Evolutionary conservation across 164 flowering plant species (phyloP).

Genomic region (Tetrastigma voinierianum): DNA sequence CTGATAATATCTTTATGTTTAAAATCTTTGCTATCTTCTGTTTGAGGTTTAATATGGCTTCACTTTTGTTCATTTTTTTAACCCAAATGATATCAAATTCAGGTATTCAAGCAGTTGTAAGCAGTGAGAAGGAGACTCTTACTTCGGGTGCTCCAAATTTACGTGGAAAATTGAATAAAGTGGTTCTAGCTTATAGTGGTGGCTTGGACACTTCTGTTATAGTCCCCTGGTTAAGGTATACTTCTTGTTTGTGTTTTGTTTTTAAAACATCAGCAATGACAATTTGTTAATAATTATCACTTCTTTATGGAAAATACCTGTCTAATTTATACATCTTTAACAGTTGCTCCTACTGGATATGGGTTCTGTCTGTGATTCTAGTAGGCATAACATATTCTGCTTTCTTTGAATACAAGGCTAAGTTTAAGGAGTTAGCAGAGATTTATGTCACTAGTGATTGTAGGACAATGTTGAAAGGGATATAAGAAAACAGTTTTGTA

Average conservation of each 20-base stretch:
- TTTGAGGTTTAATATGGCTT: not conserved
- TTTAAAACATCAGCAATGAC: not conserved
- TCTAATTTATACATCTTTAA: not conserved
- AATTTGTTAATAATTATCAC: not conserved
- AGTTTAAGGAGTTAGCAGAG: too few species aligned
- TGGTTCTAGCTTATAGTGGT: slow-evolving; percentile 94
- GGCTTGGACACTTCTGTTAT: slow-evolving; percentile 97
- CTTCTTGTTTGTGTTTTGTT: not conserved
- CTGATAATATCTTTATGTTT: not conserved
- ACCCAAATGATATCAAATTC: slow-evolving; percentile 14
- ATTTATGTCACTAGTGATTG: too few species aligned
- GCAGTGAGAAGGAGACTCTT: slow-evolving; percentile 35
- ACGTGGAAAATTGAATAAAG: slow-evolving; percentile 82
- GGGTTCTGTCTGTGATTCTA: too few species aligned
- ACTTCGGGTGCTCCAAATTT: slow-evolving; percentile 24
- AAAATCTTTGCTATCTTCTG: not conserved
- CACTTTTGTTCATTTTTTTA: not conserved
- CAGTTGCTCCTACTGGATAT: too few species aligned
- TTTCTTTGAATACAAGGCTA: too few species aligned
- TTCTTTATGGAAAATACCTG: not conserved
- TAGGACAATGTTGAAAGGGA: too few species aligned
- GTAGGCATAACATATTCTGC: too few species aligned
- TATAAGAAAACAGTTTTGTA: too few species aligned
- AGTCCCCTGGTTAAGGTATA: slow-evolving; percentile 94
- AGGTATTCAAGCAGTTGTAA: slow-evolving; percentile 51